A percentile compares a stretch with the other conserved stretches of the same genome.
Conservation (phyloP, 441 rosid species). For the Raphanus hybrid region DNA sequence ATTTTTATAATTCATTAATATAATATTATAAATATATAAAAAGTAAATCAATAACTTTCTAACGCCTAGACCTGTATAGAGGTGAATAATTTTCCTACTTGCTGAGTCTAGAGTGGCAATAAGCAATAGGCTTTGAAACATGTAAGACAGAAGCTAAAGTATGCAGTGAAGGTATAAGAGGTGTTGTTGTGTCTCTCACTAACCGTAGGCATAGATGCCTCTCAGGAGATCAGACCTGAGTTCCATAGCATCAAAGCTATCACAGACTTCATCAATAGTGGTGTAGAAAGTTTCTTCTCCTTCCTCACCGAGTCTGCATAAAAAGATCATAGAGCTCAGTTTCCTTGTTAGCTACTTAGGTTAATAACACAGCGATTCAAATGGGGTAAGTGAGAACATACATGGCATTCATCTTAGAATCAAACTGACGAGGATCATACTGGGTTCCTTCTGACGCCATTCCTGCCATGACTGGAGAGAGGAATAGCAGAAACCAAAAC, state of each 20-base stretch:
- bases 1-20: not conserved
- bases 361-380: too few species aligned
- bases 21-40: not conserved
- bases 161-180: not conserved
- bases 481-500: not conserved
- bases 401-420: conserved; percentile 75
- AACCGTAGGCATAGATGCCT: conserved; percentile 72
- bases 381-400: conserved; percentile 26
- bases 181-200: conserved; percentile 3
- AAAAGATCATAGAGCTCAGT: not conserved
- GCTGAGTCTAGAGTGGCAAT: not conserved
- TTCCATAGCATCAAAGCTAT: conserved; percentile 64
- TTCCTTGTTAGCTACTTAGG: not conserved
- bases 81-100: not conserved
- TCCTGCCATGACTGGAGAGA: conserved; percentile 68
- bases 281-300: conserved; percentile 59
- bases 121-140: not conserved
- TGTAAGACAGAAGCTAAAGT: not conserved
- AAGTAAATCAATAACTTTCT: not conserved
- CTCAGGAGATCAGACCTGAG: conserved; percentile 62
- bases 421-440: conserved; percentile 75
- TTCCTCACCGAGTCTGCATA: conserved; percentile 46
- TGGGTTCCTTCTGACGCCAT: conserved; percentile 69
- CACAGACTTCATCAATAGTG: conserved; percentile 57
- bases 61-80: not conserved